phyloP scores from a whole-genome alignment of 768 basidiomycete species.

The Tylopilus plumbeoviolaceoides region DNA sequence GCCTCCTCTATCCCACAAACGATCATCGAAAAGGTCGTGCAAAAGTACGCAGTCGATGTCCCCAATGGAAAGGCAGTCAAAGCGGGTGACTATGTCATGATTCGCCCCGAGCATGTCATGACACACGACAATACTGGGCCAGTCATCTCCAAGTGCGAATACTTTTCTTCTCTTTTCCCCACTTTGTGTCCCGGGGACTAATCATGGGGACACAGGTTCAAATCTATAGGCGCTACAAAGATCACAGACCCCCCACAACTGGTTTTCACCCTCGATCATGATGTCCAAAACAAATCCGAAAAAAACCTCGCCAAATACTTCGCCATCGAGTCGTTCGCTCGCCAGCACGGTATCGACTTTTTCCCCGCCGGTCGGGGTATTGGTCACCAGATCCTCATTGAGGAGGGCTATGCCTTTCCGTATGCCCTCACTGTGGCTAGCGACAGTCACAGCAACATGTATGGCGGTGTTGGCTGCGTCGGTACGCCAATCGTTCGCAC shows the following conservation, averaged over 20 bases:
- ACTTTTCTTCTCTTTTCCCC: background rate
- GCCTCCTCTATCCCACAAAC: slow-evolving; percentile 62
- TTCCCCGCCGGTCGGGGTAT: slow-evolving; percentile 98
- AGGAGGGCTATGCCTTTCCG: slow-evolving; percentile 98
- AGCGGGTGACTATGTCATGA: slow-evolving; percentile 99
- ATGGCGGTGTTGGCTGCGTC: slow-evolving; percentile 95
- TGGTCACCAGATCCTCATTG: slow-evolving; percentile 95
- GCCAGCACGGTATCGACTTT: slow-evolving; percentile 83
- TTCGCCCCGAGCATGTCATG: slow-evolving; percentile 97
- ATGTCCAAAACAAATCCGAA: slow-evolving; percentile 90
- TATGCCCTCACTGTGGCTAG: slow-evolving; percentile 93
- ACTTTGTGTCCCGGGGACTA: background rate
- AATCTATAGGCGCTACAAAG: slow-evolving; percentile 85
- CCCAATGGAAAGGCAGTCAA: slow-evolving; percentile 74
- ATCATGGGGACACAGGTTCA: slow-evolving; percentile 57
- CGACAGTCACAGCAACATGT: slow-evolving; percentile 98
- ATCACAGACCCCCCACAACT: slow-evolving; percentile 79
- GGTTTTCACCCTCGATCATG: slow-evolving; percentile 97
- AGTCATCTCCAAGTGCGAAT: slow-evolving; percentile 87
- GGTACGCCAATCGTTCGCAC: slow-evolving; percentile 97
- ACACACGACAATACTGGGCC: slow-evolving; percentile 98
- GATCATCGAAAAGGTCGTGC: slow-evolving; percentile 95
- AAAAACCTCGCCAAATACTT: slow-evolving; percentile 94
- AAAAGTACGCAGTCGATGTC: slow-evolving; percentile 92
- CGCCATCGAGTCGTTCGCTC: slow-evolving; percentile 86